phyloP scores from a whole-genome alignment of 2,329 filamentous ascomycete species.

The Elsinoe ampelina region DNA sequence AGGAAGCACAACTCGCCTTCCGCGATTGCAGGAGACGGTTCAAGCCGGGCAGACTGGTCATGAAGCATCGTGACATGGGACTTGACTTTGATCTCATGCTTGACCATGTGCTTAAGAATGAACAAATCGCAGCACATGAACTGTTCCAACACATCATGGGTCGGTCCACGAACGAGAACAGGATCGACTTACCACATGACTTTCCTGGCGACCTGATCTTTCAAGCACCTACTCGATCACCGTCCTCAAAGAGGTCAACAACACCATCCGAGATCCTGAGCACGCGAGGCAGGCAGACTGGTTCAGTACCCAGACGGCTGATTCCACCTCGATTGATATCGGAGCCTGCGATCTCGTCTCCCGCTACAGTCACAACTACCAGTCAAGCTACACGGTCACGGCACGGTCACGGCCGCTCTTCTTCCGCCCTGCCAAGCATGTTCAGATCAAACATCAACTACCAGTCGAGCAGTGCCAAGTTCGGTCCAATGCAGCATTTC shows the following conservation, averaged over 20 bases:
- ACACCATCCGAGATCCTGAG: neutral
- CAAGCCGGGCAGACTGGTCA: neutral
- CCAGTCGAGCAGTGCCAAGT: neutral
- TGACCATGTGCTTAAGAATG: neutral
- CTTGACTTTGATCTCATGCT: conserved; percentile 1
- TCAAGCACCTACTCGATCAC: neutral
- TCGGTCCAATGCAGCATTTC: neutral
- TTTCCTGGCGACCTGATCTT: conserved; percentile 1
- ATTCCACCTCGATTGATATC: neutral
- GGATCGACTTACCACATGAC: neutral
- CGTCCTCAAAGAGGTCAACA: neutral
- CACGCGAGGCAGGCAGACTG: neutral
- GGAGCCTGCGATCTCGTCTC: neutral
- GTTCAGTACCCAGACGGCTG: neutral
- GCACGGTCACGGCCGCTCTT: neutral
- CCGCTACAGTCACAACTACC: no score
- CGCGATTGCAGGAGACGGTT: neutral
- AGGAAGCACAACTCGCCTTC: neutral
- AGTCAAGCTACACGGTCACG: neutral
- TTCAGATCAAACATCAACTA: neutral
- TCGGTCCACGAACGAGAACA: neutral
- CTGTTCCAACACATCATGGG: neutral
- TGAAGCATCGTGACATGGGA: conserved; percentile 2
- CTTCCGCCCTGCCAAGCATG: neutral
- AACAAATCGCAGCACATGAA: neutral